Evolutionary conservation across 2,329 filamentous ascomycete genomes (phyloP), one percentile per base, ranked within the genome.

Genomic region (Aulographum hederae): DNA sequence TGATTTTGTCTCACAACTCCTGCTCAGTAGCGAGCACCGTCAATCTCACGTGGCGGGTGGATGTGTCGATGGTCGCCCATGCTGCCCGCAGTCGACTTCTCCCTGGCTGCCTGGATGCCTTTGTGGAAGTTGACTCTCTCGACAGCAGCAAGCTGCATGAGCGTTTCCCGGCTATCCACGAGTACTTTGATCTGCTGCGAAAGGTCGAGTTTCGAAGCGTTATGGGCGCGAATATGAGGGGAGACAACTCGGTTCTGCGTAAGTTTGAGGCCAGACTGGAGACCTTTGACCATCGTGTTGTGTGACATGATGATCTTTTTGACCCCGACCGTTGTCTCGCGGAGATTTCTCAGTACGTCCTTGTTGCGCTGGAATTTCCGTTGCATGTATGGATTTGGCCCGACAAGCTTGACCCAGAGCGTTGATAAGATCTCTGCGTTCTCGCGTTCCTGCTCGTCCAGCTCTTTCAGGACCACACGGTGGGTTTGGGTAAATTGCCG

Each of bases 281-380:
- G 65, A 3, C 77, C 78, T 33, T 89, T 63, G 25, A 95, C 67
- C 38, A 79, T 77, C 37, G 78, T 73, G 44, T 91, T 89, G 53
- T 94, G 85, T 44, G 84, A 78, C 40, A 89, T 72, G 6, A 95
- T 66, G 21, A 91, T 67, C 39, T 73, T 71, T 56, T 94, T 94
- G 58, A 94, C 92, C 38, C 72, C 69, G 16, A 93, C 73, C 2
- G 85, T 93, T 44, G 78, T 78, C 36, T 77, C 70, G 39, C 84
- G 73, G 34, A 95, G 77, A 40, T 76, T 77, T 31, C 66, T 69
- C 16, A 95, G 69, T 1, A 94, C 63, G 31, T 73, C 65, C 38
- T 77, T 76, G 60, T 95, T 95, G 56, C 79, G 81, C 51, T 93
- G 82, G 53, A 84, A 94, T 52, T 94, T 94, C 47, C 72, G 69